A percentile compares a stretch with the other conserved stretches of the same genome.
Evolutionary conservation across 1,284 basidiomycete species (phyloP).

Genomic region (Ganoderma lucidum): DNA sequence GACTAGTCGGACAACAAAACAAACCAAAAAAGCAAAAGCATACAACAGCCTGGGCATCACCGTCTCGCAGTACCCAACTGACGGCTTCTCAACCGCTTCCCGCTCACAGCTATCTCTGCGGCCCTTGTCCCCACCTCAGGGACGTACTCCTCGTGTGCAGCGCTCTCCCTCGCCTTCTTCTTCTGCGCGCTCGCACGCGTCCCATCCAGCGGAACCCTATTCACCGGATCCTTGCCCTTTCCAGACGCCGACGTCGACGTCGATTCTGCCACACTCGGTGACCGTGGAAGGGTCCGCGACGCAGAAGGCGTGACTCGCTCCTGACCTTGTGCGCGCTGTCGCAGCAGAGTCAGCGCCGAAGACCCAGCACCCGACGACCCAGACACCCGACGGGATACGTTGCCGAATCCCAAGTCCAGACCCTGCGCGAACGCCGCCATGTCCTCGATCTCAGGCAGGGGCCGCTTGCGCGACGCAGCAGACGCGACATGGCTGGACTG

Average conservation of each 20-base stretch:
- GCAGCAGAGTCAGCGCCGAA: neutral
- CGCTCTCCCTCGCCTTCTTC: slow-evolving; percentile 13
- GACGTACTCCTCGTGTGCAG: slow-evolving; percentile 8
- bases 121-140: slow-evolving; percentile 19
- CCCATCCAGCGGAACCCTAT: slow-evolving; percentile 20
- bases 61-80: neutral
- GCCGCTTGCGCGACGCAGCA: neutral
- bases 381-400: neutral
- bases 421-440: slow-evolving; percentile 19
- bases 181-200: slow-evolving; percentile 25
- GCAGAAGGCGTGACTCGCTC: neutral
- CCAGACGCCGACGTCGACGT: slow-evolving; percentile 14
- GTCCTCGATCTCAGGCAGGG: slow-evolving; percentile 14
- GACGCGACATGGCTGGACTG: neutral
- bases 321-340: neutral
- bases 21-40: neutral
- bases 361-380: neutral
- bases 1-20: neutral
- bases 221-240: neutral
- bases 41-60: neutral
- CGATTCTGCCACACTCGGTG: slow-evolving; percentile 5
- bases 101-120: neutral
- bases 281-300: neutral
- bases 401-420: slow-evolving; percentile 10
- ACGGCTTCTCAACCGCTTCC: neutral